Conservation (phyloP, 1,139 yeast genomes). For the Yamadazyma mexicana region DNA sequence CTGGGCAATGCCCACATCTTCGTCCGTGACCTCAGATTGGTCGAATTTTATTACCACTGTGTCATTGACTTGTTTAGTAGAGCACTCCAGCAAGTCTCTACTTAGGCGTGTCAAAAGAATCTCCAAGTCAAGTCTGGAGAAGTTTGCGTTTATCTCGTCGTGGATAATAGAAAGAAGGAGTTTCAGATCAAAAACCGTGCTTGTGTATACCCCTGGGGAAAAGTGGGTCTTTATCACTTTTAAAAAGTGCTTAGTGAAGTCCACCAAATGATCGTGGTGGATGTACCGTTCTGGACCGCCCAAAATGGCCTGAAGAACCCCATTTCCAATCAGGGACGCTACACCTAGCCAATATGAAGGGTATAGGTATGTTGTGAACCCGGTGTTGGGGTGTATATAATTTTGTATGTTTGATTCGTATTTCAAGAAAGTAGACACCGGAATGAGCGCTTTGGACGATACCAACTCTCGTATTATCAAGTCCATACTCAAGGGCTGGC, state of each 20-base stretch:
- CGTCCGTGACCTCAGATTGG: constrained; percentile 20
- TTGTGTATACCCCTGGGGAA: constrained; percentile 20
- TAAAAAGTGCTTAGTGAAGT: constrained; percentile 16
- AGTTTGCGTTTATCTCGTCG: constrained; percentile 7
- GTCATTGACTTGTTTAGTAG: constrained; percentile 13
- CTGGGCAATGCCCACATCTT: constrained; percentile 32
- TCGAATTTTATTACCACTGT: constrained; percentile 25
- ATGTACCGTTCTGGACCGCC: constrained; percentile 25
- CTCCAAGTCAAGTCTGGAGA: constrained; percentile 24
- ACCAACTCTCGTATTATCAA: constrained; percentile 28
- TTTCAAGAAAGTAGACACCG: constrained; percentile 20
- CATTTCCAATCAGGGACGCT: constrained; percentile 4
- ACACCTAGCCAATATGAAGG: constrained; percentile 21
- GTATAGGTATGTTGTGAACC: constrained; percentile 18
- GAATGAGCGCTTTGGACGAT: constrained; percentile 21
- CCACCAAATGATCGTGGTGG: constrained; percentile 22
- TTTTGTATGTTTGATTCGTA: constrained; percentile 13
- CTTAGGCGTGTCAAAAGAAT: constrained; percentile 26
- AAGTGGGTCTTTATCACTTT: constrained; percentile 9
- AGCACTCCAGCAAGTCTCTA: constrained; percentile 22
- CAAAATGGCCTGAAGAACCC: constrained; percentile 8
- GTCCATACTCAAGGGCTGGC: constrained; percentile 28
- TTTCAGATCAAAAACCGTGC: constrained; percentile 20
- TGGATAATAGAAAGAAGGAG: constrained; percentile 18
- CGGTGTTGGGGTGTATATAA: constrained; percentile 10